Evolutionary conservation across 1,284 basidiomycete genomes (phyloP), one percentile per base, ranked within the genome.

Genomic region (Naganishia sp.): DNA sequence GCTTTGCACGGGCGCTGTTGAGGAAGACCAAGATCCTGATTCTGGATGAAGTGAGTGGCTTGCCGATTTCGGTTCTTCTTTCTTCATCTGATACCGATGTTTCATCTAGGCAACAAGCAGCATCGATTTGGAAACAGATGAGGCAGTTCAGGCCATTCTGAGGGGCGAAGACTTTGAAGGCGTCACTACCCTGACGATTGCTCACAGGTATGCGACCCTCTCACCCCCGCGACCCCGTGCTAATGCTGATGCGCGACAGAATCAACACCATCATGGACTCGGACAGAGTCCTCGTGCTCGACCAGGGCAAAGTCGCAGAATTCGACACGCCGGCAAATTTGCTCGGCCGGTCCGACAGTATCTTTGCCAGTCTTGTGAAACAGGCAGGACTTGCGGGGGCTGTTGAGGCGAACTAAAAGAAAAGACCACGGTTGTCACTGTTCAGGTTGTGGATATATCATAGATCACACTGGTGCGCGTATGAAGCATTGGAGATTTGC

Each of bases 221-320:
- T 10, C 7, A 31, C 9, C 32, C 17, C 18, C 15, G 31, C 6
- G 17, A 28, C 52, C 9, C 35, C 15, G 15, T 18, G 3, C 32
- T 53, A 15, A n/a, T 3, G 15, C 43, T 6, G 6, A 17, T 42
- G 17, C 21, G 81, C 23, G 92, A 94, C 77, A 86, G 92, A 1
- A 81, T 96, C 64, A 92, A 94, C 75, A 96, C 94, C 3, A 94
- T 97, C 73, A 85, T 95, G 67, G 88, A 93, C 72, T 92, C 87
- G 46, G 88, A 90, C 70, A 85, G 87, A 42, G 87, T 97, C 13
- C 78, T 96, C 32, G 93, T 96, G 15, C 85, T 97, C 78, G 87
- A 88, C 70, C 82, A 87, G 21, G 94, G 94, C 17, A 80, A 80
- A 70, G 88, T 90, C 28, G 69, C 85, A 21, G 91, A 94, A 79